phyloP scores from a whole-genome alignment of 306 rosid species.

The Arachis stenosperma region DNA sequence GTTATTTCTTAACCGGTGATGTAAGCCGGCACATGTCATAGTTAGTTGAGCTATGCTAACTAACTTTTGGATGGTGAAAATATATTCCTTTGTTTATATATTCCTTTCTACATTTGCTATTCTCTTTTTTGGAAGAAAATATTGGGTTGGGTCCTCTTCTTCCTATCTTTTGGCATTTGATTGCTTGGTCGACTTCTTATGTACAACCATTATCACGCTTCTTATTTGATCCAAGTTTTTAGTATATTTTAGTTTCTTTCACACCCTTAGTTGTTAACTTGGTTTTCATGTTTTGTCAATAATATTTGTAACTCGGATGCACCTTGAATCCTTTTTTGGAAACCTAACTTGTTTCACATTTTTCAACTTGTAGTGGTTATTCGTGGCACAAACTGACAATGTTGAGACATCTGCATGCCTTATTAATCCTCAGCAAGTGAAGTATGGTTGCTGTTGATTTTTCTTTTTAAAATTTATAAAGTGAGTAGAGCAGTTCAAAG shows the following conservation, averaged over 20 bases:
- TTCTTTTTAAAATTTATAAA: conserved; percentile 9
- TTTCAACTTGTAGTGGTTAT: conserved; percentile 61
- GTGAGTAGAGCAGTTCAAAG: conserved; percentile 11
- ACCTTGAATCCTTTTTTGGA: conserved; percentile 15
- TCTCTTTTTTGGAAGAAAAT: conserved; percentile 7
- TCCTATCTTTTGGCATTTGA: conserved; percentile 3
- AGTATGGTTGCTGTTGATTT: conserved; percentile 51
- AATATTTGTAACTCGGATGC: conserved; percentile 25
- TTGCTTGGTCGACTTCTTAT: conserved; percentile 12
- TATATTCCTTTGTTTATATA: background rate
- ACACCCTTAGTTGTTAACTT: background rate
- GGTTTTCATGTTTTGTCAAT: background rate
- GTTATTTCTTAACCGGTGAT: background rate
- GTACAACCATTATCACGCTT: background rate
- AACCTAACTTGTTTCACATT: conserved; percentile 20
- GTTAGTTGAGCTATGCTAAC: background rate
- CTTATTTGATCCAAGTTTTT: conserved; percentile 9
- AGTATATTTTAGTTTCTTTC: conserved; percentile 22
- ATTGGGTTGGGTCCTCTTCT: conserved; percentile 6
- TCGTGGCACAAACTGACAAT: conserved; percentile 81
- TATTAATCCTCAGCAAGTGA: conserved; percentile 86
- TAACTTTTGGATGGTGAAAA: background rate
- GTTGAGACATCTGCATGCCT: conserved; percentile 82
- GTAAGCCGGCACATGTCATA: background rate
- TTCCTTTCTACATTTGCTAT: background rate